A percentile compares a stretch with the other conserved stretches of the same genome.
Conservation (phyloP, 2,329 filamentous ascomycete species). For the Graphiopsis chlorocephala region DNA sequence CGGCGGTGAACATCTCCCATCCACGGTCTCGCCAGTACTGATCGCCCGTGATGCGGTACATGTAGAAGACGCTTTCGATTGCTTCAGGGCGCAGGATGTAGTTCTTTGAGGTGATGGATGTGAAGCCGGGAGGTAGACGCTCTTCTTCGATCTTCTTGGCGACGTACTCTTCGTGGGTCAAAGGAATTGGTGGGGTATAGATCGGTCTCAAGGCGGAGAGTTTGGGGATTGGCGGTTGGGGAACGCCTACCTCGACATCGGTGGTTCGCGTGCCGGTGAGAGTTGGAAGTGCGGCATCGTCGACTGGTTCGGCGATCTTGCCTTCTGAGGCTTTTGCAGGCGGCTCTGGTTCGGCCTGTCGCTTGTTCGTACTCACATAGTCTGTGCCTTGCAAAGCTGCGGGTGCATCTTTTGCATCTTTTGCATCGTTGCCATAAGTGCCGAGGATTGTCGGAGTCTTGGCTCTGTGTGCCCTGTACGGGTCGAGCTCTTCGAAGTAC, state of each 20-base stretch:
- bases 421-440: not conserved
- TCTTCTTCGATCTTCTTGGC: conserved; percentile 37
- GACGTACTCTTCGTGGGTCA: conserved; percentile 32
- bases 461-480: conserved; percentile 18
- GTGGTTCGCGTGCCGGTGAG: conserved; percentile 8
- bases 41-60: conserved; percentile 87
- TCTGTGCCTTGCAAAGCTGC: conserved; percentile 2
- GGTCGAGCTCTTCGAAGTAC: conserved; percentile 44
- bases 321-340: not conserved
- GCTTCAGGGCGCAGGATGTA: conserved; percentile 65
- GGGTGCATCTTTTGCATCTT: not conserved
- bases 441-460: not conserved
- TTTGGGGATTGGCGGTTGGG: conserved; percentile 13
- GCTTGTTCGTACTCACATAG: conserved; percentile 4
- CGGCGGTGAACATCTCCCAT: conserved; percentile 79
- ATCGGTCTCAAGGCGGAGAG: conserved; percentile 16
- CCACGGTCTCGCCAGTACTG: conserved; percentile 72
- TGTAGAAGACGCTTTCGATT: conserved; percentile 84
- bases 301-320: not conserved
- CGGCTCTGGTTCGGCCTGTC: not conserved
- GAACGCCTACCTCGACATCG: not conserved
- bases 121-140: conserved; percentile 42
- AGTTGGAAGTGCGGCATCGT: conserved; percentile 7
- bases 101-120: conserved; percentile 35
- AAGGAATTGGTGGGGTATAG: conserved; percentile 29